Percentiles rank a stretch among this genome's conserved stretches.
Conservation (phyloP, 208 protist genomes). For the Leishmania aethiopica region DNA sequence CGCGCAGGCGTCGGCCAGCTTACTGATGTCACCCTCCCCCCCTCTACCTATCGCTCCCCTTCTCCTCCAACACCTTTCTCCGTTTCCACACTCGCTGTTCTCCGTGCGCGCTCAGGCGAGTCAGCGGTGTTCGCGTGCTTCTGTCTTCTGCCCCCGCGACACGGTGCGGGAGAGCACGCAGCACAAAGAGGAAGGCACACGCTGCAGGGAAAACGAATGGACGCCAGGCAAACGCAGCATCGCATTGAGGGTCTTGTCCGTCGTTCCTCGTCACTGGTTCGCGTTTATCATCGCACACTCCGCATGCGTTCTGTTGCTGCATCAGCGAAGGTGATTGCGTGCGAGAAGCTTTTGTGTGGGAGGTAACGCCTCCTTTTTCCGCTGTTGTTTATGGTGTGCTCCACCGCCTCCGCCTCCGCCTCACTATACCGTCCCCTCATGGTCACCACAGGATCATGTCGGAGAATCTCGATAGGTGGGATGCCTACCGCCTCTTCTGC, state of each 20-base stretch:
- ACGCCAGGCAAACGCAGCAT: background rate
- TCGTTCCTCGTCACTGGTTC: background rate
- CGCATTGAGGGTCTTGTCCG: background rate
- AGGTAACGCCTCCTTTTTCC: background rate
- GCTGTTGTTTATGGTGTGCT: background rate
- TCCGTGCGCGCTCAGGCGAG: background rate
- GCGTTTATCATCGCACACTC: background rate
- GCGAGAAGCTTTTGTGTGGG: background rate
- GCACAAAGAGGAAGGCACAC: background rate
- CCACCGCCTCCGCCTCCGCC: background rate
- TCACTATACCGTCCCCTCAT: background rate
- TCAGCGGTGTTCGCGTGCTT: background rate
- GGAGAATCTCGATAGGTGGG: slow-evolving; percentile 29
- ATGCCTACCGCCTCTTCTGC: slow-evolving; percentile 30
- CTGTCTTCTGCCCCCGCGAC: background rate
- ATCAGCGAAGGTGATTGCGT: background rate
- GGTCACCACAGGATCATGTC: background rate
- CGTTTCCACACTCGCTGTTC: background rate
- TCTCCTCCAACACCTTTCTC: background rate
- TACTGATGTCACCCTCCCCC: background rate
- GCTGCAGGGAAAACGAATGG: background rate
- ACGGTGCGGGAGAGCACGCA: background rate
- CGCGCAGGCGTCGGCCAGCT: background rate
- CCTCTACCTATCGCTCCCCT: background rate
- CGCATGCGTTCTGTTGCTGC: background rate